Conservation (phyloP, 108 stramenopile species). For the Licmophora abbreviata region DNA sequence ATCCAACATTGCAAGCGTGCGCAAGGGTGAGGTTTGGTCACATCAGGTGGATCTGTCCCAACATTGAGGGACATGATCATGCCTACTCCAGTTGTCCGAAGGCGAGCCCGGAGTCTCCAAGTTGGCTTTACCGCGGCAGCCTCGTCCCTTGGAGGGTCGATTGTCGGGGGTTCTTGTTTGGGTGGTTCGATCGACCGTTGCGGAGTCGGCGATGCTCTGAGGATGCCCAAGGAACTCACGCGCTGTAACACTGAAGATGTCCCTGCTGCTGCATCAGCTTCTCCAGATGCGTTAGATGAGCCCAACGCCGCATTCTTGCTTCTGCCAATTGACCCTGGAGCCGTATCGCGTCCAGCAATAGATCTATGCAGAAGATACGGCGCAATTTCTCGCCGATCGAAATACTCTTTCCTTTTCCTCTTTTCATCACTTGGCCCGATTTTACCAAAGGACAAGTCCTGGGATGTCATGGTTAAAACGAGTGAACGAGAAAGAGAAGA, state of each 20-base stretch:
- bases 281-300: background rate
- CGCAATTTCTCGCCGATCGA: no score
- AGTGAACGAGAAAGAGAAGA: no score
- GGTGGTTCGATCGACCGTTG: background rate
- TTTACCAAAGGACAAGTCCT: no score
- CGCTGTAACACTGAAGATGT: constrained; percentile 18
- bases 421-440: no score
- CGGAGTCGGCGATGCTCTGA: background rate
- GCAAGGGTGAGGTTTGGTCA: constrained; percentile 83
- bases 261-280: constrained; percentile 21
- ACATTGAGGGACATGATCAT: constrained; percentile 89
- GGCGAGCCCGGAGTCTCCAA: constrained; percentile 91
- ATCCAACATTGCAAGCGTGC: constrained; percentile 93
- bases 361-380: no score
- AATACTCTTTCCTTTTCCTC: no score
- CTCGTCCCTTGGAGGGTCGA: background rate
- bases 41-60: constrained; percentile 97
- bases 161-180: background rate
- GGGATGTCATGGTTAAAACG: no score
- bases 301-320: constrained; percentile 7
- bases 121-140: constrained; percentile 29
- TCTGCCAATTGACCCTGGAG: no score
- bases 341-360: no score
- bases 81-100: constrained; percentile 90
- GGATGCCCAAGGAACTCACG: constrained; percentile 18